Percentiles rank a stretch among this genome's conserved stretches.
Evolutionary conservation across 1,284 basidiomycete species (phyloP).

Genomic region (Ceratobasidium sp.): DNA sequence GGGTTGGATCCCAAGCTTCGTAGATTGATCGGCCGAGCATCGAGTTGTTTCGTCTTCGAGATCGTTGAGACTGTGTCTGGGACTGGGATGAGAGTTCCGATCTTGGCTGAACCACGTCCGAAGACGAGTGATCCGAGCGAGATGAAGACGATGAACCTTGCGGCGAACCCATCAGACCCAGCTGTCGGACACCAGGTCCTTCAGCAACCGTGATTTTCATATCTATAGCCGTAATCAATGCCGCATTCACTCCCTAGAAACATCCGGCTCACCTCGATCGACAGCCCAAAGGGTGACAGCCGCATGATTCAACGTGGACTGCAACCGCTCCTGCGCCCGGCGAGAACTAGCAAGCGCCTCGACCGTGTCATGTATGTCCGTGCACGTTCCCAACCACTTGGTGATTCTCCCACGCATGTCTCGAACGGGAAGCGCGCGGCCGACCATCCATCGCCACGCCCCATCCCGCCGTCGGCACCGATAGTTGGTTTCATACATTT

Average conservation of each 20-base stretch:
- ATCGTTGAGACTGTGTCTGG: neutral
- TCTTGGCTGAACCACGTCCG: neutral
- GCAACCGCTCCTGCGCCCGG: conserved; percentile 18
- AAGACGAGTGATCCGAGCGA: conserved; percentile 26
- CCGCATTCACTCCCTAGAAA: neutral
- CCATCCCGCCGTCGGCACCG: conserved; percentile 30
- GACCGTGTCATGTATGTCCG: conserved; percentile 37
- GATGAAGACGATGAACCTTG: conserved; percentile 32
- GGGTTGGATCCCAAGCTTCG: conserved; percentile 24
- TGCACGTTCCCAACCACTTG: conserved; percentile 37
- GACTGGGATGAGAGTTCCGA: neutral
- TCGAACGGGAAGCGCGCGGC: conserved; percentile 27
- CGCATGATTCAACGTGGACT: conserved; percentile 32
- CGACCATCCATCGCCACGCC: conserved; percentile 37
- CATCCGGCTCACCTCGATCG: neutral
- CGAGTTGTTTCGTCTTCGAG: conserved; percentile 16
- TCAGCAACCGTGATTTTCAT: conserved; percentile 36
- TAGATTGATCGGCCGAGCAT: conserved; percentile 29
- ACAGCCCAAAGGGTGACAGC: conserved; percentile 36
- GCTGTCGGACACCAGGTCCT: conserved; percentile 32
- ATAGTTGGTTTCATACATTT: conserved; percentile 36
- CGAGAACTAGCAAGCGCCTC: conserved; percentile 30
- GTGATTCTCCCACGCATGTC: conserved; percentile 14
- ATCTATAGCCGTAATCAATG: neutral
- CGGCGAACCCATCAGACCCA: conserved; percentile 10